A percentile compares a stretch with the other conserved stretches of the same genome.
These are phyloP conservation scores for Aspergillus carbonarius DNA, from an alignment of 2,329 filamentous ascomycete species.

Conservation along the genomic window DNA sequence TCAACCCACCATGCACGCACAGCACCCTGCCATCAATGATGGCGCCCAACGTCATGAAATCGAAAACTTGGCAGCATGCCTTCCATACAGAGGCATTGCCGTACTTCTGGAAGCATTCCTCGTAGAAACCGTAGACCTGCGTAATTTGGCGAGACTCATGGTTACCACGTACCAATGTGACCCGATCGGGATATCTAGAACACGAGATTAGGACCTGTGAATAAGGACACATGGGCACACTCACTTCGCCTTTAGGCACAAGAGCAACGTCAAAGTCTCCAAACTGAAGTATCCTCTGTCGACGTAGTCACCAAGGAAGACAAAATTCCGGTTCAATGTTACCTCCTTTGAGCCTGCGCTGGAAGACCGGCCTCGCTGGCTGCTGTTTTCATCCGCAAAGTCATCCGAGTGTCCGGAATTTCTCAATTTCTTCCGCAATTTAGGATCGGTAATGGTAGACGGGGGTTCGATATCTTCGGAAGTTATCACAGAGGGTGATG, in stretches of 20 bases:
- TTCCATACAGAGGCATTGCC: conserved; percentile 78
- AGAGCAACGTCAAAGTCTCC: conserved; percentile 69
- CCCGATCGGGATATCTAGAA: conserved; percentile 65
- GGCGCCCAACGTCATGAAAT: conserved; percentile 71
- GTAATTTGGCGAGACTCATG: conserved; percentile 77
- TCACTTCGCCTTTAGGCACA: conserved; percentile 69
- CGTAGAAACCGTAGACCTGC: conserved; percentile 76
- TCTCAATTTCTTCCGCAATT: conserved; percentile 80
- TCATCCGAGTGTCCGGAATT: conserved; percentile 32
- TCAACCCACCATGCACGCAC: conserved; percentile 70
- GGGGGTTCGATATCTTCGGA: conserved; percentile 92
- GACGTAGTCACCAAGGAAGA: conserved; percentile 72
- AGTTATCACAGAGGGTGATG: conserved; percentile 72
- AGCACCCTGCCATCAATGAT: conserved; percentile 73
- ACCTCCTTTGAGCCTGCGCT: conserved; percentile 32
- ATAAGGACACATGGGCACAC: not conserved
- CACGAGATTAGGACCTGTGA: not conserved
- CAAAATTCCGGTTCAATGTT: conserved; percentile 65
- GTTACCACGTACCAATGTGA: conserved; percentile 72
- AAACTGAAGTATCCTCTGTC: conserved; percentile 73
- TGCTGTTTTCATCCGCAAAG: conserved; percentile 26
- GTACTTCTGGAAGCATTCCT: conserved; percentile 75
- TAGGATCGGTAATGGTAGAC: conserved; percentile 82
- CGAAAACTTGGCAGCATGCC: conserved; percentile 74
- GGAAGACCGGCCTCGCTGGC: conserved; percentile 27